Percentiles rank a stretch among this genome's conserved stretches.
Evolutionary conservation across 208 protist genomes (phyloP).

Genomic region (Trypanosoma avium): DNA sequence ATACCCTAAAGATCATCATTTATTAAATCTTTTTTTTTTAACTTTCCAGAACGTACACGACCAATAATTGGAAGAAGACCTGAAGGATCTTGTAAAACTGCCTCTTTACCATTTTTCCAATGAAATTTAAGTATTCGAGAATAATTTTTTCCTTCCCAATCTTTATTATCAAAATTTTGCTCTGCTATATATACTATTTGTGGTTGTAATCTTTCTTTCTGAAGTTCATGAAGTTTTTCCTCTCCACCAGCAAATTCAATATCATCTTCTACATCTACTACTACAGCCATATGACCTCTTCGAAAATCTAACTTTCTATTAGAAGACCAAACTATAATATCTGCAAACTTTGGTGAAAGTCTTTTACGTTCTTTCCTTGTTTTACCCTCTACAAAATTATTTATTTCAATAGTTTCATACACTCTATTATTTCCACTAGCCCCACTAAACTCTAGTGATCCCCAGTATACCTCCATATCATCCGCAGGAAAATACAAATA

Average conservation of each 20-base stretch:
- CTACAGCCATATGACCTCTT: conserved; percentile 49
- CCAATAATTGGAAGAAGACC: too few species aligned
- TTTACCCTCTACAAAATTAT: conserved; percentile 37
- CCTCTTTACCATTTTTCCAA: conserved; percentile 34
- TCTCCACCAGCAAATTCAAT: conserved; percentile 33
- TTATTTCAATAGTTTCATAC: conserved; percentile 2
- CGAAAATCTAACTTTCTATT: not conserved
- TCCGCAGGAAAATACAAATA: not conserved
- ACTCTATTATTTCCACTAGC: not conserved
- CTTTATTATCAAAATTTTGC: conserved; percentile 62
- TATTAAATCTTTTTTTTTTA: too few species aligned
- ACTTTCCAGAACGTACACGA: too few species aligned
- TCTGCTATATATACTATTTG: conserved; percentile 65
- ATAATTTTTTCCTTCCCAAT: conserved; percentile 55
- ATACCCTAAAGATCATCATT: too few species aligned
- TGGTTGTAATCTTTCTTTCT: conserved; percentile 41
- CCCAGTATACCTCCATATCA: not conserved
- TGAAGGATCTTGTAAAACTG: conserved; percentile 30
- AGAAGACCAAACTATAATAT: conserved; percentile 41
- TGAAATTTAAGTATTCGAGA: conserved; percentile 46
- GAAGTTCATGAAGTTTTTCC: conserved; percentile 33
- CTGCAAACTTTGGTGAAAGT: conserved; percentile 39
- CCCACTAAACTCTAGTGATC: not conserved
- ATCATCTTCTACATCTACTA: conserved; percentile 61
- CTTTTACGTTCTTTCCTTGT: conserved; percentile 42